Base-by-base conservation (phyloP, 179 eudicot species). In the Carnegiea gigantea region DNA sequence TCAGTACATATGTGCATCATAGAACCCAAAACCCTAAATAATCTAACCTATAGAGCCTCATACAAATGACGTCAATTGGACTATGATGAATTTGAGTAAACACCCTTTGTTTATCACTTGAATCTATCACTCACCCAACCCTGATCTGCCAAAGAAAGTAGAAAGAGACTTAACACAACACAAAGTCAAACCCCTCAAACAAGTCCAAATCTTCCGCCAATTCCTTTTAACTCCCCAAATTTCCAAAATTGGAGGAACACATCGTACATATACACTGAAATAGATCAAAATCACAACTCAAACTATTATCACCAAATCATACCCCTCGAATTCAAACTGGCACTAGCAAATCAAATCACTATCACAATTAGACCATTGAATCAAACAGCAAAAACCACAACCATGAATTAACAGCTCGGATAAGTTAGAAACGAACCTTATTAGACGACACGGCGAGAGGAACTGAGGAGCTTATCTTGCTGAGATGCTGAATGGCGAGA, bases 81-180 rank as follows among this genome's bases (percentile, higher is more conserved):
- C 44, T 40, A 40, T 40, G 44, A 2, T 40, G 9, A 40, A 40
- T 40, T 7, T 7, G 44, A 40, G 44, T 7, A 60, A 60, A 14
- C 30, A 9, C 46, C 48, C 30, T 18, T 57, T 57, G 20, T 57
- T 4, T 20, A 64, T 78, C 80, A 64, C 65, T 59, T 64, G 59
- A 17, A 60, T 21, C 43, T 40, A 38, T 40, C 80, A 65, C 33
- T 57, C 54, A 17, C 48, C 18, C 9, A 48, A 65, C 78, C 85
- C 64, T 83, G 85, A 78, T 83, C 82, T 64, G 38, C 23, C 13
- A 21, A 36, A 64, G 20, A 43, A 77, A 20, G 14, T 6, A 62
- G 73, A 64, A 62, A 9, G 23, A 62, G 30, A 6, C 53, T 15
- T 30, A 44, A 38, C 59, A 70, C 17, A 44, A 20, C 18, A 26